Base-by-base conservation (phyloP, 1,284 basidiomycete genomes). In the Apiotrichum akiyoshidainum region DNA sequence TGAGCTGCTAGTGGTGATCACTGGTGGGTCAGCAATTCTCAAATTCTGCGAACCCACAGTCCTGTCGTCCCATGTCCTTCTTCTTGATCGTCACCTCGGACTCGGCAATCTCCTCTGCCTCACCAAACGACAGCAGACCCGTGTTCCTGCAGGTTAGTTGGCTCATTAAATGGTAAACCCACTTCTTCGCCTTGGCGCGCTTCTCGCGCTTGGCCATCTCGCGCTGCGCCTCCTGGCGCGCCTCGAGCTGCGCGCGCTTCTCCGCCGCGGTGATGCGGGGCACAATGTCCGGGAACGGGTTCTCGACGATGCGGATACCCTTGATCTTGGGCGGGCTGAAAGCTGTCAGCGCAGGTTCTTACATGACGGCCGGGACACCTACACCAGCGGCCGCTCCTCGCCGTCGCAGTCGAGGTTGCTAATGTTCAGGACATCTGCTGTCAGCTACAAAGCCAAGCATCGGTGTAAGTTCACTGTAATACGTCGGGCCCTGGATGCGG, bases 251-350 rank as follows among this genome's bases (percentile, higher is more conserved):
- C 0, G 83, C 86, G 45, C 86, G 84, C 62, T 89, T 87, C 78
- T 98, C 93, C 1, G 87, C 89, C 0, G 90, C 91, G 0, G 95
- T 99, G 64, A 97, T 96, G n/a, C 95, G 87, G 1, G 95, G 94
- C 33, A 93, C 83, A 65, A 98, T 95, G 71, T 98, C 93, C 50
- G 87, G 84, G 72, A 96, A 98, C 0, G 95, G 94, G 71, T 97
- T 95, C 58, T 96, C 91, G 16, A 93, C 72, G 55, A 97, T 90
- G 17, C 86, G 84, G 41, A 95, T 82, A 1, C 83, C 84, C 64
- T 86, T 87, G 72, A 99, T 90, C 71, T 90, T 93, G 0, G 93
- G 92, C 0, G 95, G 92, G 64, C 90, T 92, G 42, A 9, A 34
- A 22, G 21, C 16, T 44, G 21, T 14, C 26, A 55, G 37, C 54